Conservation (phyloP, 2,329 filamentous ascomycete species). For the Botrytis aclada region DNA sequence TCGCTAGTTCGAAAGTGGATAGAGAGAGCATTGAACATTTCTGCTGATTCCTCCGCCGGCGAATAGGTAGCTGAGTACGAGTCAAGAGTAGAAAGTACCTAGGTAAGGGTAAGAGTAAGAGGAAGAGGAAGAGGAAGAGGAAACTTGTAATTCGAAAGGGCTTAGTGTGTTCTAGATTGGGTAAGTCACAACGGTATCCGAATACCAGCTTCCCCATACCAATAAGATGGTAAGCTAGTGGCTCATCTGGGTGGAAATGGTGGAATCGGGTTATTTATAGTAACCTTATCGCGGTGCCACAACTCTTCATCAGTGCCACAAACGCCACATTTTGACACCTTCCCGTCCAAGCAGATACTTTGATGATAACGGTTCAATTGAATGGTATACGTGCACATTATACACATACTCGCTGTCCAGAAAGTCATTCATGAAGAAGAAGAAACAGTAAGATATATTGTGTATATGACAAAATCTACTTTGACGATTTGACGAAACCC, state of each 20-base stretch:
- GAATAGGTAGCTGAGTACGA: not conserved
- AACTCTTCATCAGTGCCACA: not conserved
- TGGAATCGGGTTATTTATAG: not conserved
- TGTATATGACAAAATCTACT: not conserved
- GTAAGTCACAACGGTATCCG: not conserved
- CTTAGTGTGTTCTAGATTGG: not conserved
- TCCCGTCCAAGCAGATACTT: not conserved
- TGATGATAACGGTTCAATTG: not conserved
- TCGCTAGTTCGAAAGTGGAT: not conserved
- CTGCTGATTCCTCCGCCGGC: not conserved
- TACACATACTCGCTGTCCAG: not conserved
- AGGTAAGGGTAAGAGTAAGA: no score
- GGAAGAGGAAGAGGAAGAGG: no score
- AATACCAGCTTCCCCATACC: not conserved
- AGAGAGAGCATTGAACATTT: not conserved
- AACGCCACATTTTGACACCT: not conserved
- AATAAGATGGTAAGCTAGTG: not conserved
- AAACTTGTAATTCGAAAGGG: not conserved
- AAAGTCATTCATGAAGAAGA: not conserved
- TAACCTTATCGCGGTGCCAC: not conserved
- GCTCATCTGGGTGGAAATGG: not conserved
- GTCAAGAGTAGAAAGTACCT: not conserved
- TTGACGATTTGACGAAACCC: not conserved
- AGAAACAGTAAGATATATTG: conserved; percentile 1
- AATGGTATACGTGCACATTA: not conserved